Evolutionary conservation across 495 filamentous ascomycete species (phyloP).

Genomic region (Neurospora intermedia): DNA sequence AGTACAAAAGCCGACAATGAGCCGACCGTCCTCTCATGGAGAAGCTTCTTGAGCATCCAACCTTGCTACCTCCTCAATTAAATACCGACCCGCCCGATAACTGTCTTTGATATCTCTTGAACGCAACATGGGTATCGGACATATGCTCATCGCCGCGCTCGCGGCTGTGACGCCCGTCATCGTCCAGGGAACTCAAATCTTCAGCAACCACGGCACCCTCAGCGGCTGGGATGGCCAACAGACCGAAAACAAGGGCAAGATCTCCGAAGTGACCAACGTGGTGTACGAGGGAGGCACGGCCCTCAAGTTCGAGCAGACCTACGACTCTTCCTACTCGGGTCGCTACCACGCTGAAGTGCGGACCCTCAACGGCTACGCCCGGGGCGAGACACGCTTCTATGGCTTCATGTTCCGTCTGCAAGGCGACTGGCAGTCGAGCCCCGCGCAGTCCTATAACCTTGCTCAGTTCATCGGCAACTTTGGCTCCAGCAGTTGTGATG

Average conservation of each 20-base stretch:
- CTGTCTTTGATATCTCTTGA: not conserved
- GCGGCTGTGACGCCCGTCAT: not conserved
- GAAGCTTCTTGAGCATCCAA: not conserved
- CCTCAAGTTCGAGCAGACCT: conserved; percentile 44
- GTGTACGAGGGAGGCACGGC: conserved; percentile 34
- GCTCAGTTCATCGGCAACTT: conserved; percentile 50
- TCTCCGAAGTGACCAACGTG: conserved; percentile 37
- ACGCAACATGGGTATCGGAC: not conserved
- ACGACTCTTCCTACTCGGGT: conserved; percentile 34
- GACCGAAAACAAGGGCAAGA: conserved; percentile 35
- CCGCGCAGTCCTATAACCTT: conserved; percentile 40
- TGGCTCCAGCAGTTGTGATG: conserved; percentile 35
- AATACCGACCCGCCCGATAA: not conserved
- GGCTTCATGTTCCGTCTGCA: conserved; percentile 45
- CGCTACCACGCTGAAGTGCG: conserved; percentile 48
- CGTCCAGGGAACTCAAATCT: conserved; percentile 25
- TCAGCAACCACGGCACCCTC: conserved; percentile 40
- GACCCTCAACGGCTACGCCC: conserved; percentile 36
- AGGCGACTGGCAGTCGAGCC: conserved; percentile 37
- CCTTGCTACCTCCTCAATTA: not conserved
- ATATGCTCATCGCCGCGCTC: not conserved
- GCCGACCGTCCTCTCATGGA: not conserved
- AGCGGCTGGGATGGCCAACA: conserved; percentile 37
- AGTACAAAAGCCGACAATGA: not conserved
- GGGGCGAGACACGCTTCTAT: conserved; percentile 43